Percentiles rank a stretch among this genome's conserved stretches.
Evolutionary conservation across 2,329 filamentous ascomycete genomes (phyloP).

Genomic region (Penicillium decumbens): DNA sequence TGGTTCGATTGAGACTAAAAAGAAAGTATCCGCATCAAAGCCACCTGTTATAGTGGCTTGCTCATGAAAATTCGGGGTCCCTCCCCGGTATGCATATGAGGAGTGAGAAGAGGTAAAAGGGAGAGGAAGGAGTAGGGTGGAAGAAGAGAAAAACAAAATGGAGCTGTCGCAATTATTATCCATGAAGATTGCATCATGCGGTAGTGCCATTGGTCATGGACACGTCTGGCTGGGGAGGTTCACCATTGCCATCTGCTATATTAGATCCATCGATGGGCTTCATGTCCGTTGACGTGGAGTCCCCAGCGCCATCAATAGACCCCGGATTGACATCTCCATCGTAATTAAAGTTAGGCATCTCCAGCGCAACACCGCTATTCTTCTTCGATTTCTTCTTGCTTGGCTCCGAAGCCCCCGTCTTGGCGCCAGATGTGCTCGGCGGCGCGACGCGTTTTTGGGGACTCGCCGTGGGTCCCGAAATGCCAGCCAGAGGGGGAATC

Average conservation of each 20-base stretch:
- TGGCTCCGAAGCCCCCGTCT: constrained; percentile 31
- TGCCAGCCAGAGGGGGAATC: constrained; percentile 36
- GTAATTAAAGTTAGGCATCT: constrained; percentile 19
- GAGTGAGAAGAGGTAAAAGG: neutral
- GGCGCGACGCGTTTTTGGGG: constrained; percentile 41
- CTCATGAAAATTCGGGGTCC: neutral
- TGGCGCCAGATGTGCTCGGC: constrained; percentile 23
- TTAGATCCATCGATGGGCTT: constrained; percentile 6
- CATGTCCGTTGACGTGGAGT: constrained; percentile 6
- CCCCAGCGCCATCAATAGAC: constrained; percentile 9
- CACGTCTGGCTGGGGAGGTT: constrained; percentile 3
- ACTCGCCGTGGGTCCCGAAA: constrained; percentile 33
- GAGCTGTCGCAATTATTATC: neutral
- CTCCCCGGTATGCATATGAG: neutral
- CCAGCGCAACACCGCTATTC: constrained; percentile 33
- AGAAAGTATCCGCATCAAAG: neutral
- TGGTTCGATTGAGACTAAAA: neutral
- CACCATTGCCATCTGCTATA: constrained; percentile 8
- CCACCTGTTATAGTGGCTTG: neutral
- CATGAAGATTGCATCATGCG: constrained; percentile 35
- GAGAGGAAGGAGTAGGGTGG: neutral
- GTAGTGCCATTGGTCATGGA: constrained; percentile 17
- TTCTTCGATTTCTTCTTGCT: constrained; percentile 44
- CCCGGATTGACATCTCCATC: constrained; percentile 29
- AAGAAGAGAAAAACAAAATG: neutral